Percentiles rank a stretch among this genome's conserved stretches.
Evolutionary conservation across 1,284 basidiomycete species (phyloP).

Genomic region (Xanthoconium separans): DNA sequence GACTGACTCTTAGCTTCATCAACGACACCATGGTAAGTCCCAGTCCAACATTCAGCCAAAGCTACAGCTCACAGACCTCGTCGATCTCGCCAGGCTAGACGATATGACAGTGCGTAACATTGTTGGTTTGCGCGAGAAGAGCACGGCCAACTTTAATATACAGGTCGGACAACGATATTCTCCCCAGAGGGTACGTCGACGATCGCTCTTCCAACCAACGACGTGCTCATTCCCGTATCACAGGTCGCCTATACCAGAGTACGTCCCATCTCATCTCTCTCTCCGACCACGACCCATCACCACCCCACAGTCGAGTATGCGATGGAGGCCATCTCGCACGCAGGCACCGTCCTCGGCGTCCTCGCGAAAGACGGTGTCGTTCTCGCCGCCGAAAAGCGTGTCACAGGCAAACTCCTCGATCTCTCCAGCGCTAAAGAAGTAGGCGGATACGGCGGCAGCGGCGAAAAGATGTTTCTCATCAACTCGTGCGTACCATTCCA

Average conservation of each 20-base stretch:
- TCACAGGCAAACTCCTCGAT: conserved; percentile 96
- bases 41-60: neutral
- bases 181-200: conserved; percentile 80
- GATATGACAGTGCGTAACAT: conserved; percentile 78
- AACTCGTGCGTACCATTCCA: conserved; percentile 63
- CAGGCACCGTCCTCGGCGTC: conserved; percentile 92
- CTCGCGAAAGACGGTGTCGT: conserved; percentile 96
- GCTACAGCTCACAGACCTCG: neutral
- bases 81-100: conserved; percentile 60
- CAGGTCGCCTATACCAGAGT: conserved; percentile 92
- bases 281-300: conserved; percentile 1
- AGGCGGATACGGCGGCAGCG: conserved; percentile 84
- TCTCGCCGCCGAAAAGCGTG: conserved; percentile 99
- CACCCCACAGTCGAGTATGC: conserved; percentile 86
- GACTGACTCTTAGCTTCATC: conserved; percentile 6
- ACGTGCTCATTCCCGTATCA: conserved; percentile 1
- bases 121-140: neutral
- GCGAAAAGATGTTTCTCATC: conserved; percentile 96
- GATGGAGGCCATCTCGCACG: conserved; percentile 98
- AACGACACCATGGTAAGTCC: conserved; percentile 22
- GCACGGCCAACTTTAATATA: conserved; percentile 17
- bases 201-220: neutral
- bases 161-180: conserved; percentile 93
- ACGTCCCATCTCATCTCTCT: conserved; percentile 29
- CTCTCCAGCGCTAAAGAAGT: conserved; percentile 82